Conservation (phyloP, 495 filamentous ascomycete species). For the Amniculicola lignicola region DNA sequence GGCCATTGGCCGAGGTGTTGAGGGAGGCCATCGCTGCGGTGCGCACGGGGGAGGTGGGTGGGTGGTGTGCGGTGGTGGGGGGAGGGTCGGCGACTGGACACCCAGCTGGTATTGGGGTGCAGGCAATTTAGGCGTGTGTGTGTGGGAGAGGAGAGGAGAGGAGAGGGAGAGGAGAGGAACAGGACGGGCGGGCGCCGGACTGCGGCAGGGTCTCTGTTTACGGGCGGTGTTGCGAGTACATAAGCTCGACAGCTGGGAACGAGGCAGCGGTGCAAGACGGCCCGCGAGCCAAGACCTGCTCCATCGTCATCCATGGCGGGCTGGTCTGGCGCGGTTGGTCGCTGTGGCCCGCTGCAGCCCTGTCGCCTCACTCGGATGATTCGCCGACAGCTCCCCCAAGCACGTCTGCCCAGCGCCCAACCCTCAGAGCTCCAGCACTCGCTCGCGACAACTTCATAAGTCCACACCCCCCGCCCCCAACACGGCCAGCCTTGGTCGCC, state of each 20-base stretch:
- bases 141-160: background rate
- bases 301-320: constrained; percentile 16
- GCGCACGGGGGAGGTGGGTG: background rate
- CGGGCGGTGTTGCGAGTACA: background rate
- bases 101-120: too few species aligned
- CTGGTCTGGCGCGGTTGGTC: background rate
- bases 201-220: background rate
- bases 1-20: constrained; percentile 85
- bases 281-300: background rate
- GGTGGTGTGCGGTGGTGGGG: background rate
- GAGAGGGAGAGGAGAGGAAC: background rate
- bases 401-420: background rate
- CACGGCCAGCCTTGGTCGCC: background rate
- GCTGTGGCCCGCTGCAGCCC: background rate
- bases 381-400: constrained; percentile 4
- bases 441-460: background rate
- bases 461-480: background rate
- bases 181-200: background rate
- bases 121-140: background rate
- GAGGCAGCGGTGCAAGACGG: too few species aligned
- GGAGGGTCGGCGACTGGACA: background rate
- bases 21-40: constrained; percentile 72
- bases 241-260: background rate
- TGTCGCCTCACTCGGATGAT: constrained; percentile 19
- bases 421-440: background rate